Evolutionary conservation across 495 filamentous ascomycete genomes (phyloP).

Genomic region (Penicillium maclennaniae): DNA sequence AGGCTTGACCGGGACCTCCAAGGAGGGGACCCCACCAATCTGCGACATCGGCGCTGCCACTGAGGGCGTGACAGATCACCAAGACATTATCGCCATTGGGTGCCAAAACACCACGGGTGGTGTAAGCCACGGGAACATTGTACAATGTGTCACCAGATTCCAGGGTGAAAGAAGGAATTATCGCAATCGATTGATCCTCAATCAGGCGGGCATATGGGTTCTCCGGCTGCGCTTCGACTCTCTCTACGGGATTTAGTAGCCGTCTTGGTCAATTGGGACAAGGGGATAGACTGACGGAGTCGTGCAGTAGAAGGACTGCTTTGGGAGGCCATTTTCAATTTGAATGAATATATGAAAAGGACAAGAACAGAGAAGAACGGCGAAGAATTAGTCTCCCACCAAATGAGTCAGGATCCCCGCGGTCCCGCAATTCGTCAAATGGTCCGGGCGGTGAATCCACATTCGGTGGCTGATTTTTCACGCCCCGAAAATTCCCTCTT

Average conservation of each 20-base stretch:
- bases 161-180: slow-evolving; percentile 86
- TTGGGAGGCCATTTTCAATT: slow-evolving; percentile 29
- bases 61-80: slow-evolving; percentile 96
- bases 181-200: slow-evolving; percentile 75
- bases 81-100: slow-evolving; percentile 80
- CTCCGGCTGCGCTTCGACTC: slow-evolving; percentile 68
- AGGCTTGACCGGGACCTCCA: slow-evolving; percentile 82
- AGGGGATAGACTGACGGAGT: slow-evolving; percentile 44
- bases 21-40: slow-evolving; percentile 99
- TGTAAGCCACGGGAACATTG: slow-evolving; percentile 94
- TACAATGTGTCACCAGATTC: slow-evolving; percentile 84
- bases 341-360: slow-evolving; percentile 1
- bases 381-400: slow-evolving; percentile 10
- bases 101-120: slow-evolving; percentile 73
- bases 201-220: slow-evolving; percentile 89
- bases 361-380: slow-evolving; percentile 1
- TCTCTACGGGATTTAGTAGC: slow-evolving; percentile 66
- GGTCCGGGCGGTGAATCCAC: slow-evolving; percentile 9
- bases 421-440: not conserved
- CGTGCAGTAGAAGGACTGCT: slow-evolving; percentile 17
- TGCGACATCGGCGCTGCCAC: slow-evolving; percentile 89
- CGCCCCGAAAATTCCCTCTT: not conserved
- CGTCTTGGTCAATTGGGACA: slow-evolving; percentile 20
- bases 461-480: not conserved
- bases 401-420: slow-evolving; percentile 20